Evolutionary conservation across 1,284 basidiomycete genomes (phyloP), one percentile per base, ranked within the genome.

Genomic region (Mycena sp.): DNA sequence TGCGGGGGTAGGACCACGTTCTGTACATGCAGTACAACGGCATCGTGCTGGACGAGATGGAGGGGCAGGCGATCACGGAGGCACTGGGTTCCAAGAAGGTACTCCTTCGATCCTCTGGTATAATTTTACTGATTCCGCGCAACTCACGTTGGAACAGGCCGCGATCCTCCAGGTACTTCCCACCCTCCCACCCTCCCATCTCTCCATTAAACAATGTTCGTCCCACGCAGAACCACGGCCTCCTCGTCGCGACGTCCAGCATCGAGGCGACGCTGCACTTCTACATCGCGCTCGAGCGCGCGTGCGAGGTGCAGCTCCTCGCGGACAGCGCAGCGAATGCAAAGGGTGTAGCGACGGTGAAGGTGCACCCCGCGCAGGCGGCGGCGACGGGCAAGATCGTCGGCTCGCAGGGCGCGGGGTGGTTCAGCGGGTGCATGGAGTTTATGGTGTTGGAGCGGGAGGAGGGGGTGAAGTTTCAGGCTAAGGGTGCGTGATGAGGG

Each of bases 191-290:
- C n/a, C n/a, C n/a, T n/a, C n/a, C n/a, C n/a, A n/a, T n/a, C n/a
- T n/a, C n/a, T n/a, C n/a, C n/a, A n/a, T n/a, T n/a, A n/a, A n/a
- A n/a, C n/a, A n/a, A n/a, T n/a, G n/a, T n/a, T n/a, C n/a, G n/a
- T n/a, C n/a, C n/a, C n/a, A n/a, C n/a, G 48, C 80, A 87, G 73
- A 90, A 89, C 67, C 86, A 88, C 65, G 88, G 88, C 14, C 73
- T 85, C 41, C 79, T 89, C 49, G 80, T 83, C 4, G 79, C 80
- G 23, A 80, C 80, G 49, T 71, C 3, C 5, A 68, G 19, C 73
- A 77, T 77, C 28, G 76, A 77, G 52, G 74, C 74, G 23, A 73
- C 74, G 19, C 73, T 75, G n/a, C 76, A 74, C 65, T 70, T 74
- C 50, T 76, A 73, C 50, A 73, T 70, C 32, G 72, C 73, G 21